A percentile compares a stretch with the other conserved stretches of the same genome.
phyloP scores from a whole-genome alignment of 2,329 filamentous ascomycete species.

The Beauveria sp. region DNA sequence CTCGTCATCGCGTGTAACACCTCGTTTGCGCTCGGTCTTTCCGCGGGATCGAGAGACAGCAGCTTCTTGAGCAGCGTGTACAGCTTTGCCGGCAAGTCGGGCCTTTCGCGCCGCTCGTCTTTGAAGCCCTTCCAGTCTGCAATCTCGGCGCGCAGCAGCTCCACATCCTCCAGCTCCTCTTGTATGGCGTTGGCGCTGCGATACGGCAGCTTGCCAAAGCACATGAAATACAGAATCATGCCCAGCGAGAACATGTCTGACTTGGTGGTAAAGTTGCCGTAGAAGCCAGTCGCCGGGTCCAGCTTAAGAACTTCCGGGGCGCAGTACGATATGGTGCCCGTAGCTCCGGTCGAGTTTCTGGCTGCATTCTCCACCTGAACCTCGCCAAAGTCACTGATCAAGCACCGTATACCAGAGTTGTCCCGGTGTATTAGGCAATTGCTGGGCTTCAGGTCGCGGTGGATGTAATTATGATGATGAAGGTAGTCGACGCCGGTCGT shows the following conservation, averaged over 20 bases:
- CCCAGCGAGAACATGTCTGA: conserved; percentile 97
- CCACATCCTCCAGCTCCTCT: conserved; percentile 87
- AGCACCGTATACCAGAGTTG: conserved; percentile 62
- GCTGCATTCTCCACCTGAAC: conserved; percentile 77
- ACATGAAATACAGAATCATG: conserved; percentile 98
- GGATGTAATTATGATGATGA: conserved; percentile 87
- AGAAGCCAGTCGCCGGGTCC: conserved; percentile 58
- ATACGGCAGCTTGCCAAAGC: conserved; percentile 85
- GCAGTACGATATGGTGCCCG: conserved; percentile 95
- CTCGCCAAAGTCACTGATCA: conserved; percentile 97
- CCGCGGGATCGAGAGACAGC: conserved; percentile 65
- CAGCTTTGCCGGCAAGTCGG: conserved; percentile 77
- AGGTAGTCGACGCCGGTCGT: conserved; percentile 86
- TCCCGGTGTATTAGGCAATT: conserved; percentile 85
- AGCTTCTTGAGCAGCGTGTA: conserved; percentile 79
- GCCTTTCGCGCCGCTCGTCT: conserved; percentile 63
- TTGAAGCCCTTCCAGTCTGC: conserved; percentile 81
- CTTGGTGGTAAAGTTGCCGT: conserved; percentile 92
- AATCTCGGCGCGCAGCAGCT: conserved; percentile 78
- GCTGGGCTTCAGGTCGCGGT: conserved; percentile 90
- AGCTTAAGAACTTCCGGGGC: conserved; percentile 83
- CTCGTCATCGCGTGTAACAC: conserved; percentile 72
- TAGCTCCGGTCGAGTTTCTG: conserved; percentile 85
- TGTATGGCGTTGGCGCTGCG: conserved; percentile 73
- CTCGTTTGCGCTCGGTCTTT: conserved; percentile 78